A percentile compares a stretch with the other conserved stretches of the same genome.
Evolutionary conservation across 208 protist genomes (phyloP).

Genomic region (Wallacemonas rigidus): DNA sequence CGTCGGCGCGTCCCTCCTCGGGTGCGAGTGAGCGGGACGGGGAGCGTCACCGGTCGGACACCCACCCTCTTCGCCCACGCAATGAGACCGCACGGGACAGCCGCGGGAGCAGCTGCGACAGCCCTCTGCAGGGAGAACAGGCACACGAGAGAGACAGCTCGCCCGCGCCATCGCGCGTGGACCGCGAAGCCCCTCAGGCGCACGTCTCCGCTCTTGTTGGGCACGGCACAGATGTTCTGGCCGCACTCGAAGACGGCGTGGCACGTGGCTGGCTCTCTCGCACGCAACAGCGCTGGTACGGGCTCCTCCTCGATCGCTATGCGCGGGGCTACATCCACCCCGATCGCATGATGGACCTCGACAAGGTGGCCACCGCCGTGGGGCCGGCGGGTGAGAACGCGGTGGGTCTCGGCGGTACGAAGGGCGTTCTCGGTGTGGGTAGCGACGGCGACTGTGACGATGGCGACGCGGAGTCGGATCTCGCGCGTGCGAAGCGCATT

Average conservation of each 20-base stretch:
- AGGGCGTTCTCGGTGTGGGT: too few relatives aligned
- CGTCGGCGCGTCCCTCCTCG: too few relatives aligned
- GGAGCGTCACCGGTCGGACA: too few relatives aligned
- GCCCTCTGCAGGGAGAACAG: too few relatives aligned
- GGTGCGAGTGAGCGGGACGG: too few relatives aligned
- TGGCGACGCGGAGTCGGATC: neutral
- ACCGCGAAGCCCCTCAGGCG: conserved; percentile 4
- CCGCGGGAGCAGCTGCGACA: neutral
- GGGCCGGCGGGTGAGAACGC: too few relatives aligned
- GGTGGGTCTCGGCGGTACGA: too few relatives aligned
- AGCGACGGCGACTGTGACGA: neutral
- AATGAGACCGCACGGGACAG: neutral
- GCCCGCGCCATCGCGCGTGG: neutral
- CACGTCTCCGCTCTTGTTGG: neutral
- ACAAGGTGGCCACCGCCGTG: conserved; percentile 16
- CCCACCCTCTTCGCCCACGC: too few relatives aligned
- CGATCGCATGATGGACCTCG: conserved; percentile 47
- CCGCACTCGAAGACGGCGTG: conserved; percentile 4
- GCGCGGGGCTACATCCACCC: conserved; percentile 43
- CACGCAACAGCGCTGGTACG: conserved; percentile 40
- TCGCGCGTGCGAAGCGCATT: neutral
- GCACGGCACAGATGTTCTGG: conserved; percentile 3
- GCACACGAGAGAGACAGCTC: neutral
- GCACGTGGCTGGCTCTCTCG: neutral
- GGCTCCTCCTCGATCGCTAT: conserved; percentile 34